A percentile compares a stretch with the other conserved stretches of the same genome.
Conservation (phyloP, 139 green algal genomes). For the Gonium pectorale region DNA sequence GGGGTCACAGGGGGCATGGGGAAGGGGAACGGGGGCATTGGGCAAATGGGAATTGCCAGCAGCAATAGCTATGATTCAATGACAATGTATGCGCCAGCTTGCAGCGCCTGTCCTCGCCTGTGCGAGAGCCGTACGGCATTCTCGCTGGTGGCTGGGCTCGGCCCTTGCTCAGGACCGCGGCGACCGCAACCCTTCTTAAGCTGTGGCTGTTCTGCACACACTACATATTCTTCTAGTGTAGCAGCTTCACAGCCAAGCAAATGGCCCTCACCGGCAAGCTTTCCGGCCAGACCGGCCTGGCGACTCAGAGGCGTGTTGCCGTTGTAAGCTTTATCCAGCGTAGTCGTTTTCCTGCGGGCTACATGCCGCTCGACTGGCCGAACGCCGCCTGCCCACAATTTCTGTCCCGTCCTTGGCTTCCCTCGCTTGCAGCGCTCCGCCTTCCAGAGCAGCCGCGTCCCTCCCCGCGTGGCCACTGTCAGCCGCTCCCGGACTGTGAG, state of each 20-base stretch:
- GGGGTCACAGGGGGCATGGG: too few species aligned
- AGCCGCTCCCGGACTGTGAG: background rate
- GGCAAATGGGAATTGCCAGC: too few species aligned
- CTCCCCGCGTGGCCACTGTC: background rate
- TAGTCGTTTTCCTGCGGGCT: background rate
- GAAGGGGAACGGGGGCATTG: too few species aligned
- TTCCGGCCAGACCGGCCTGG: constrained; percentile 4
- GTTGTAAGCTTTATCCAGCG: constrained; percentile 7
- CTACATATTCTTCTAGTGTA: too few species aligned
- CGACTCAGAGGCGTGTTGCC: constrained; percentile 5
- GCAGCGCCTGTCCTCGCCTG: too few species aligned
- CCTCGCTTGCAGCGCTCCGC: constrained; percentile 16
- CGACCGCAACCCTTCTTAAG: too few species aligned
- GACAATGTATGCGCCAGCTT: too few species aligned
- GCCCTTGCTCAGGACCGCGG: too few species aligned
- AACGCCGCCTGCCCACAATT: background rate
- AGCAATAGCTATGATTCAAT: too few species aligned
- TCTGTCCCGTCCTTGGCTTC: background rate
- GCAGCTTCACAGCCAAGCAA: background rate
- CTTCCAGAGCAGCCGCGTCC: constrained; percentile 15
- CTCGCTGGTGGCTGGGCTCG: too few species aligned
- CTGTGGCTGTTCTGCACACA: too few species aligned
- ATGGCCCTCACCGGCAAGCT: constrained; percentile 36
- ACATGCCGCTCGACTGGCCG: background rate
- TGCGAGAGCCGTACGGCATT: too few species aligned